Evolutionary conservation across 2,329 filamentous ascomycete species (phyloP), one percentile per base, ranked within the genome.

Genomic region (Myriangium duriaei): DNA sequence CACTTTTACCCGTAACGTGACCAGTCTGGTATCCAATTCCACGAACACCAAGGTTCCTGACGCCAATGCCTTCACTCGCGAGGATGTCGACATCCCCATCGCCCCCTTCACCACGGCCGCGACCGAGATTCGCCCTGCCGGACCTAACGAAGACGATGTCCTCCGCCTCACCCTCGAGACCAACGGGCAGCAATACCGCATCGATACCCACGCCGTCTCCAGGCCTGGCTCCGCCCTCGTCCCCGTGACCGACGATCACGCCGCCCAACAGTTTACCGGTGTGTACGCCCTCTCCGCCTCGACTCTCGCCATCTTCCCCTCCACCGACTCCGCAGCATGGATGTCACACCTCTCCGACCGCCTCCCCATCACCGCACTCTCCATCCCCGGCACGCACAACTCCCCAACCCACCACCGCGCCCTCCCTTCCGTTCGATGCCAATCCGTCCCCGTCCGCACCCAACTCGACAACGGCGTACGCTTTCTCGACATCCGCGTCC

Each of bases 381-480:
- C 81, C 34, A 91, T 96, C 45, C 91, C 91, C 0, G 91, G 91
- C 46, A 95, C 91, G 0, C 91, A 98, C 67, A 96, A 98, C 63
- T 84, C 82, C 12, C 84, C 91, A 5, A 92, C 87, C 7, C 80
- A 74, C 62, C 71, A 92, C 65, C 71, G 74, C 34, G 87, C 91
- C 10, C 71, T 95, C 4, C 91, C 91, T 1, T 93, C 85, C 1
- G 91, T 96, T 26, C 81, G 91, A 28, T 96, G 91, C 60, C 91
- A 98, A 62, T 79, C 82, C 21, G 84, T 87, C 12, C 68, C 74
- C 43, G 70, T 92, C 4, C 67, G 69, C 34, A 74, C 79, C 37
- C 91, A 98, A 60, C 74, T 98, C 17, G 68, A 77, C 40, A 88
- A 94, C 55, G 91, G 91, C 17, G 81, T 96, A 32, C 84, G 91